These are phyloP conservation scores for Prunus mongolica DNA, from an alignment of 306 rosid genomes.

Conservation along the genomic window DNA sequence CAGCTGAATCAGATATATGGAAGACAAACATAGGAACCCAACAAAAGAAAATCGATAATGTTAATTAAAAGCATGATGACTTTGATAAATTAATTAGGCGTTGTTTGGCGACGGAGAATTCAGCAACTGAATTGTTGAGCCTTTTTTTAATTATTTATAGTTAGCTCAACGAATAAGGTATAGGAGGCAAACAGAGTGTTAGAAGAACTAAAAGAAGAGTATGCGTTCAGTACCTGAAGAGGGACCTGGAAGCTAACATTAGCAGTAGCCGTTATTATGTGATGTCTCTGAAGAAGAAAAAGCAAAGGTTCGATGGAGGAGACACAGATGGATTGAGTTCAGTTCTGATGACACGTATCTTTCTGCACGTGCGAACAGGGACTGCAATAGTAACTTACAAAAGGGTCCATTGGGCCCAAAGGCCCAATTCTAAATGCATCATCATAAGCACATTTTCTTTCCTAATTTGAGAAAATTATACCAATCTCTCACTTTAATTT, in stretches of 20 bases:
- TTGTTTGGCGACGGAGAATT: neutral
- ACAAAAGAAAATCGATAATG: too few species aligned
- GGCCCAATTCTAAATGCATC: too few species aligned
- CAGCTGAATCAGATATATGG: neutral
- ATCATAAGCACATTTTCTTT: too few species aligned
- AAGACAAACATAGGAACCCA: neutral
- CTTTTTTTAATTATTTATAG: neutral
- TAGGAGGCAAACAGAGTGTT: conserved; percentile 1
- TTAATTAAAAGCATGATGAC: neutral
- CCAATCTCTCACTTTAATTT: too few species aligned
- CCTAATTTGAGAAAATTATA: too few species aligned
- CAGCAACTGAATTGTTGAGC: neutral
- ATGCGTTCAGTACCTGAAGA: conserved; percentile 32
- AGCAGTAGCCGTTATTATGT: neutral
- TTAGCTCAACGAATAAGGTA: neutral
- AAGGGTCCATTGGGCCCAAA: too few species aligned
- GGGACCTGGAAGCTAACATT: conserved; percentile 35
- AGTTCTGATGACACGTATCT: conserved; percentile 5
- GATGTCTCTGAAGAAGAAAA: neutral
- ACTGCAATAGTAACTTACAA: too few species aligned
- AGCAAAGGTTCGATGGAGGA: neutral
- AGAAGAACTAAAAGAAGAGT: neutral
- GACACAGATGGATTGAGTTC: neutral
- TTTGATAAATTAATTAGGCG: neutral
- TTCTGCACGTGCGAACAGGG: neutral